Evolutionary conservation across 2,329 filamentous ascomycete species (phyloP).

Genomic region (Fusarium drepaniforme): DNA sequence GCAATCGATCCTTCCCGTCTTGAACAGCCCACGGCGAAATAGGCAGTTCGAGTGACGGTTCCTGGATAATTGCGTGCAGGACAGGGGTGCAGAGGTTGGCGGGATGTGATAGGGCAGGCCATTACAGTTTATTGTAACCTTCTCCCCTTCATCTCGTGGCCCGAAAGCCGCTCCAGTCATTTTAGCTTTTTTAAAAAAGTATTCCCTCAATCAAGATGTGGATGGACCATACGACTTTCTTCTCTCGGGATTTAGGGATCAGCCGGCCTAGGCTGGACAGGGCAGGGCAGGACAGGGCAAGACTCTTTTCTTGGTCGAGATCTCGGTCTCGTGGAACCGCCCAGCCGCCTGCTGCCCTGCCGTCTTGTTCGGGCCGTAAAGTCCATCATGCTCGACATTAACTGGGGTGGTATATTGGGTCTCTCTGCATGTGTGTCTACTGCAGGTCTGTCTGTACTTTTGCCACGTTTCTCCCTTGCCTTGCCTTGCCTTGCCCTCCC

Average conservation of each 20-base stretch:
- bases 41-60: slow-evolving; percentile 34
- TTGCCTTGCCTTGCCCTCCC: neutral
- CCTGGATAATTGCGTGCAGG: slow-evolving; percentile 37
- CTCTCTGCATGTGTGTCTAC: slow-evolving; percentile 3
- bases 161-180: slow-evolving; percentile 19
- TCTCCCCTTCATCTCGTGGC: slow-evolving; percentile 27
- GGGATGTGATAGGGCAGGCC: slow-evolving; percentile 21
- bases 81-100: slow-evolving; percentile 16
- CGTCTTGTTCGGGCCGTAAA: slow-evolving; percentile 39
- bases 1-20: slow-evolving; percentile 5
- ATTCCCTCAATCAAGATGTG: neutral
- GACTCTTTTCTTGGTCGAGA: slow-evolving; percentile 11
- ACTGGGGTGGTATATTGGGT: slow-evolving; percentile 16
- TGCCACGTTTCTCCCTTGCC: neutral
- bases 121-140: slow-evolving; percentile 13
- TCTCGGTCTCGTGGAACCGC: slow-evolving; percentile 26
- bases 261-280: slow-evolving; percentile 14
- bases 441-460: neutral
- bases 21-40: slow-evolving; percentile 24
- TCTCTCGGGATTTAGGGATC: slow-evolving; percentile 32
- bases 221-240: slow-evolving; percentile 17
- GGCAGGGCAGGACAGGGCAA: neutral
- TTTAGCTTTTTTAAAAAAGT: neutral
- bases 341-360: slow-evolving; percentile 16
- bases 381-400: slow-evolving; percentile 31